Conservation (phyloP, 2,329 filamentous ascomycete species). For the Calycina herbarum region DNA sequence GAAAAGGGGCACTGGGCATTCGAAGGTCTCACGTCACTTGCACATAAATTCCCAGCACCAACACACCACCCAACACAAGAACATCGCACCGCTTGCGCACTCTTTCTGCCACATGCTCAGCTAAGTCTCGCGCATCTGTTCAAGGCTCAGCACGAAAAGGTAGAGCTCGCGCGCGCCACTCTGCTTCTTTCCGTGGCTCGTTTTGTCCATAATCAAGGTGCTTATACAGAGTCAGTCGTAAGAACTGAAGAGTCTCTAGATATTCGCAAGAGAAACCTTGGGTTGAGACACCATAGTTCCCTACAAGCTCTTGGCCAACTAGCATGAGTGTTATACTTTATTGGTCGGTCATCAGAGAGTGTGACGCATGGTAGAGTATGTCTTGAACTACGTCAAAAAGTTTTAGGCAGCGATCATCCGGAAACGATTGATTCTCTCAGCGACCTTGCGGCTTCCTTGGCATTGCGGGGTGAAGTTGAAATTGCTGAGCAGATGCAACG, state of each 20-base stretch:
- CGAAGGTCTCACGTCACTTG: background rate
- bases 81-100: too few species aligned
- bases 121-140: too few species aligned
- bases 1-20: background rate
- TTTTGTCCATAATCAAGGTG: too few species aligned
- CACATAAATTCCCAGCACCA: background rate
- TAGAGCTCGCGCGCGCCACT: too few species aligned
- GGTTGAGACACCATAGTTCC: too few species aligned
- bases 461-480: background rate
- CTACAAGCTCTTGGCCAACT: too few species aligned
- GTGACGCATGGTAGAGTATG: background rate
- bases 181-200: too few species aligned
- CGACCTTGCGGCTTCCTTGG: background rate
- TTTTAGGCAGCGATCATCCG: slow-evolving; percentile 7
- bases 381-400: background rate
- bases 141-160: too few species aligned
- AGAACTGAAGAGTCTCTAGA: too few species aligned
- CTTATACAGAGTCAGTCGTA: too few species aligned
- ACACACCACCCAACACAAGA: background rate
- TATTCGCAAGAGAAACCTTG: too few species aligned
- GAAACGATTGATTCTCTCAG: slow-evolving; percentile 8
- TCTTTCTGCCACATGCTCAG: too few species aligned
- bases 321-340: background rate
- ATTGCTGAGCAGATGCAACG: slow-evolving; percentile 9
- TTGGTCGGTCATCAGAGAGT: background rate